Evolutionary conservation across 116 monocot genomes (phyloP), one percentile per base, ranked within the genome.

Genomic region (Trichopus zeylanicus): DNA sequence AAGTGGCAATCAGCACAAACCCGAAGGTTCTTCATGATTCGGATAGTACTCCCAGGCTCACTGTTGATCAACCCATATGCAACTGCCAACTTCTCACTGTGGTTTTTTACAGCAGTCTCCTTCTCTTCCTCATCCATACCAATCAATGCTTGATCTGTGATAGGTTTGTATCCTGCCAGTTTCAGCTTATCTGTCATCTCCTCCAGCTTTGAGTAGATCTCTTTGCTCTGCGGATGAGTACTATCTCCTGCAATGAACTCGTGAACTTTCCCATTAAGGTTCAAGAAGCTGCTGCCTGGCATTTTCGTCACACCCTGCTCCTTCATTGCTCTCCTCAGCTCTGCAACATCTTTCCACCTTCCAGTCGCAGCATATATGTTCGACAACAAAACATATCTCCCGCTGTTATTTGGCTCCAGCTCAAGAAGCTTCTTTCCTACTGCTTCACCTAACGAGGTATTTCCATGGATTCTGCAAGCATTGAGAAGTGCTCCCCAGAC

Each of bases 1-100:
- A 47, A 33, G 38, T 70, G 70, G 25, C 70, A 71, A 37, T 64
- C 64, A 6, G 32, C 35, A 25, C 64, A 71, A 13, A 75, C 60
- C 12, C 75, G 56, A 48, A 80, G 34, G 46, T 80, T 80, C 60
- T 80, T 80, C 37, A 64, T 55, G 1, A 75, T 65, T 9, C 53
- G 31, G 13, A 80, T 51, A 20, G 67, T 46, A 10, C 25, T 70
- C 31, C 75, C 59, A 10, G 52, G 53, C 1, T 59, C 51, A 18
- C 64, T 80, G 37, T 71, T 71, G 24, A 80, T 70, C n/a, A 80
- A 49, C 10, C 80, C 75, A 71, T 75, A 80, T 10, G 80, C 71
- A 71, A 75, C 24, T 3, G 80, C 80, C 35, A 80, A 58, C 46
- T 80, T 75, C 71, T 80, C 75, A 22, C 80, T 80, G 31, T 80